Evolutionary conservation across 129 eudicot species (phyloP), one percentile per base, ranked within the genome.

Genomic region (Logfia minima): DNA sequence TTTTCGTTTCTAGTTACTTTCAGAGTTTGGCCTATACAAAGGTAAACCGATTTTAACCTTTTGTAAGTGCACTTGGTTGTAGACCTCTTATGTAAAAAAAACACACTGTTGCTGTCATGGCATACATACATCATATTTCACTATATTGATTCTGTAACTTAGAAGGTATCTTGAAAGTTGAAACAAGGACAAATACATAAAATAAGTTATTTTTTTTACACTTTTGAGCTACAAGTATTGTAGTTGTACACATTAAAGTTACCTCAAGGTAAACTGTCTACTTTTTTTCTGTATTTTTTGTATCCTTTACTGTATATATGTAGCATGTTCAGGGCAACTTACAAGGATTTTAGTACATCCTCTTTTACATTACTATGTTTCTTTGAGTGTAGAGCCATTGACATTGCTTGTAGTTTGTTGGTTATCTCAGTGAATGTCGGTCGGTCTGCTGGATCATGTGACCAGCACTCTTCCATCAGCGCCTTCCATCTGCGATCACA

Each of bases 381-480:
- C 84, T 84, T 86, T 13, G 58, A 21, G 17, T 41, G 34, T 41
- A 21, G 35, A 68, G 32, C 8, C 34, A 41, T 22, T 8, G 87
- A 86, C 85, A 88, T 88, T 23, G 21, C 68, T 5, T 81, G 83
- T 13, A 88, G 81, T 72, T 88, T 82, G 61, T 88, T 84, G 26
- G 93, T 86, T 77, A 88, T 84, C 75, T 86, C 84, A 5, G 90
- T 84, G 71, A 88, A 88, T 11, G 93, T 81, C 9, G 86, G 93
- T 79, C 93, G 77, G 55, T 71, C 72, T 9, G 65, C 72, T 24
- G 93, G 88, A 65, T 88, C 90, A 48, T 81, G 88, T 53, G 87
- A 86, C 93, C 93, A 86, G 73, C 93, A 88, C 32, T 86, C 87
- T 64, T 82, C 93, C 90, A 88, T 86, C 84, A 88, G 66, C 59